Base-by-base conservation (phyloP, 352 stramenopile genomes). In the Salisapilia sapeloensis region DNA sequence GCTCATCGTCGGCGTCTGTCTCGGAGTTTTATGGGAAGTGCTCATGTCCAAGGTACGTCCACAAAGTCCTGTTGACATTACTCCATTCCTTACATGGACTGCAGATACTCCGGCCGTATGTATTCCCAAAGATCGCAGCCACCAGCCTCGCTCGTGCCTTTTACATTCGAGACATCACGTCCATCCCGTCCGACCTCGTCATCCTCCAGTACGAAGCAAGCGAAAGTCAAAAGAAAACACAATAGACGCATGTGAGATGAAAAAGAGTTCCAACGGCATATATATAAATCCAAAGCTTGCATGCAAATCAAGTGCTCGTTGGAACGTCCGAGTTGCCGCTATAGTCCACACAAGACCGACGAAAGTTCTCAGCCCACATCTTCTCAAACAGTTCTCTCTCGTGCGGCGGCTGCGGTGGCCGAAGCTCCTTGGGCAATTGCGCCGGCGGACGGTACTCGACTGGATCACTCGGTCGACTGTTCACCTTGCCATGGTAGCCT, bases 301-400 rank as follows among this genome's bases (percentile, higher is more conserved):
- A n/a, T n/a, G n/a, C n/a, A n/a, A n/a, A n/a, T n/a, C n/a, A n/a
- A n/a, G n/a, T n/a, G n/a, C n/a, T n/a, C n/a, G n/a, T n/a, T n/a
- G n/a, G n/a, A n/a, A n/a, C n/a, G n/a, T n/a, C n/a, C n/a, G n/a
- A n/a, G n/a, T n/a, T n/a, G n/a, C n/a, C 17, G 11, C 46, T 44
- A 33, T 90, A 90, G 18, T 86, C 54, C 18, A 90, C 75, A 17
- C 55, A 67, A 17, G 85, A 96, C 22, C 81, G 57, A 28, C 87
- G 79, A 60, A 98, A 97, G 53, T 98, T 97, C 47, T 98, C 79
- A 6, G 81, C 79, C 92, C 92, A 98, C 60, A 97, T 80, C 61
- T 95, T 92, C 56, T 97, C 91, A 55, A 96, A 97, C 27, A 95
- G 77, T 27, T 93, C 80, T 32, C 92, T 65, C 56, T 97, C 87